A percentile compares a stretch with the other conserved stretches of the same genome.
phyloP scores from a whole-genome alignment of 2,329 filamentous ascomycete species.

The Paecilomyces niveus region DNA sequence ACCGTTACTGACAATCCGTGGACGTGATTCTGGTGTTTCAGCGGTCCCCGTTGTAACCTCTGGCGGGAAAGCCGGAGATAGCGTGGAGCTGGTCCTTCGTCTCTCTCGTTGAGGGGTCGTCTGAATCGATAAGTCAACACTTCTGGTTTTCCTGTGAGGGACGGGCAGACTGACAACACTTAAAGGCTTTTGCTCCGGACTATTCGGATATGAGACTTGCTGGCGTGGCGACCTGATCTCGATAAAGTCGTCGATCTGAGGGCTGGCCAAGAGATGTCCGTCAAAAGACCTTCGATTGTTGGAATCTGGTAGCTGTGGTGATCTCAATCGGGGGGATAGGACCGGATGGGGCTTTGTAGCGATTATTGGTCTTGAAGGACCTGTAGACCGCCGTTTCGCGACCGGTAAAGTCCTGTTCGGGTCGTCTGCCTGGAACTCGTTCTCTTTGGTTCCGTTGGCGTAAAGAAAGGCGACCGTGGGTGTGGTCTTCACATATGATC shows the following conservation, averaged over 20 bases:
- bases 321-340: slow-evolving; percentile 23
- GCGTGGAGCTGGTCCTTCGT: slow-evolving; percentile 24
- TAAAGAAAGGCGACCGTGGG: slow-evolving; percentile 28
- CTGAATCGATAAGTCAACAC: slow-evolving; percentile 22
- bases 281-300: slow-evolving; percentile 18
- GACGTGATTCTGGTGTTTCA: slow-evolving; percentile 17
- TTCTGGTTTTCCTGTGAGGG: slow-evolving; percentile 25
- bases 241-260: slow-evolving; percentile 14
- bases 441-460: slow-evolving; percentile 30
- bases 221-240: slow-evolving; percentile 13
- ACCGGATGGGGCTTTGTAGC: slow-evolving; percentile 14
- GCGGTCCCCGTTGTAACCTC: slow-evolving; percentile 17
- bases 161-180: slow-evolving; percentile 10
- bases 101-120: slow-evolving; percentile 11
- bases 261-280: slow-evolving; percentile 9
- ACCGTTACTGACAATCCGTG: slow-evolving; percentile 27
- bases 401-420: slow-evolving; percentile 8
- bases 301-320: slow-evolving; percentile 20
- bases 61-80: slow-evolving; percentile 17
- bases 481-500: slow-evolving; percentile 16
- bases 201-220: slow-evolving; percentile 13
- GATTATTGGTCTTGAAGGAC: slow-evolving; percentile 18
- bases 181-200: slow-evolving; percentile 10
- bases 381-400: slow-evolving; percentile 23
- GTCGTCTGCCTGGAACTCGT: slow-evolving; percentile 15